These are phyloP conservation scores for Pleurotus salmoneostramineus DNA, from an alignment of 768 basidiomycete species.

Conservation along the genomic window DNA sequence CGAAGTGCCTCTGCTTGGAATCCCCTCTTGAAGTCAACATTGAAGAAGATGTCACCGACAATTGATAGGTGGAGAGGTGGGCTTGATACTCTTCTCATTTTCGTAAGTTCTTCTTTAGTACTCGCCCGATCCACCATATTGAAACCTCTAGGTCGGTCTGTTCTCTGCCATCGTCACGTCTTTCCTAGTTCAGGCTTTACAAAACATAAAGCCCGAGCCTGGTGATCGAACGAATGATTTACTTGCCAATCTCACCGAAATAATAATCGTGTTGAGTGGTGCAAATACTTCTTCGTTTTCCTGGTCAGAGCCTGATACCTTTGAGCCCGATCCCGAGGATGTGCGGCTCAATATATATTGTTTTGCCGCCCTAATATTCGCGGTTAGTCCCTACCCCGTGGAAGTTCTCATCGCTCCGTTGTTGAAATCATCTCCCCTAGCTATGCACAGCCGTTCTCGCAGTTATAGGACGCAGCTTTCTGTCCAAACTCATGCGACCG, in stretches of 20 bases:
- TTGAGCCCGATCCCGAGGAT: constrained; percentile 9
- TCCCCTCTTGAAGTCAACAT: constrained; percentile 11
- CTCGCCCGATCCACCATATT: neutral
- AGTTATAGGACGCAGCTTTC: constrained; percentile 10
- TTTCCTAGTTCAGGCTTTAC: constrained; percentile 13
- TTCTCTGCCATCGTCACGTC: constrained; percentile 17
- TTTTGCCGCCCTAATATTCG: constrained; percentile 13
- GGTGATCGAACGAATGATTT: constrained; percentile 11
- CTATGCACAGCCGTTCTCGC: constrained; percentile 14
- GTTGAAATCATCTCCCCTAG: neutral
- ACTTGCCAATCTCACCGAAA: constrained; percentile 13
- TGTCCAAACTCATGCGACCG: constrained; percentile 9
- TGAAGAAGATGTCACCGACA: constrained; percentile 14
- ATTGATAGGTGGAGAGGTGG: constrained; percentile 16
- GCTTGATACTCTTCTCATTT: constrained; percentile 16
- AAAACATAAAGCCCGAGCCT: constrained; percentile 8
- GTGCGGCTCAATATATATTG: constrained; percentile 15
- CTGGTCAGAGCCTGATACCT: neutral
- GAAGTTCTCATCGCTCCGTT: neutral
- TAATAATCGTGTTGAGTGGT: constrained; percentile 6
- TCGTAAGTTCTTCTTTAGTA: constrained; percentile 9
- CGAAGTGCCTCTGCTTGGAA: constrained; percentile 15
- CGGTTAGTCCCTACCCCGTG: constrained; percentile 11
- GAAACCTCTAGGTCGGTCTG: constrained; percentile 12
- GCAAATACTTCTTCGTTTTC: neutral